Conservation (phyloP, 495 filamentous ascomycete species). For the Haplographium delicatum region DNA sequence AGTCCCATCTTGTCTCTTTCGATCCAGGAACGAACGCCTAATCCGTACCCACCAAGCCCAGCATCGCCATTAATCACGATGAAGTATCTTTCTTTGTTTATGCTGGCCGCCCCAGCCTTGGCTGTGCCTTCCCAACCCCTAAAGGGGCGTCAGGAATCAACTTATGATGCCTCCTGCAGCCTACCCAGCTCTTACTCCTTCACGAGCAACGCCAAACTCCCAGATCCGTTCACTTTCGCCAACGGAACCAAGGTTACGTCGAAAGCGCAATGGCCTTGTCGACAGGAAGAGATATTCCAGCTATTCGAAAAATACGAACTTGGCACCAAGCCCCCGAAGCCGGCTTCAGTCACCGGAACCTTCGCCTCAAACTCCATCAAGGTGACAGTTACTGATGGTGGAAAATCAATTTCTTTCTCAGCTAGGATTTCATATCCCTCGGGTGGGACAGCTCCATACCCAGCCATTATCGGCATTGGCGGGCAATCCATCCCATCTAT, state of each 20-base stretch:
- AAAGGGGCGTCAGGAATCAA: not conserved
- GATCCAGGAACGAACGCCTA: not conserved
- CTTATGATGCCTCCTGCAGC: not conserved
- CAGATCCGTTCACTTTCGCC: constrained; percentile 31
- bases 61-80: not conserved
- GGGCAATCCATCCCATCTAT: constrained; percentile 42
- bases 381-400: constrained; percentile 37
- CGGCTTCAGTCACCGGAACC: constrained; percentile 31
- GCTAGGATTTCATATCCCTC: constrained; percentile 33
- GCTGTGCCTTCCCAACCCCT: not conserved
- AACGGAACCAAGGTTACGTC: constrained; percentile 28
- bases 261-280: constrained; percentile 28
- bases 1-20: not conserved
- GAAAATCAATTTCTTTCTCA: constrained; percentile 44
- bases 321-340: constrained; percentile 30
- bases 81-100: not conserved
- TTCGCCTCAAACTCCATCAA: constrained; percentile 27
- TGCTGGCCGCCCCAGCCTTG: not conserved
- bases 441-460: constrained; percentile 29
- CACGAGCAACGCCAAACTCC: constrained; percentile 21
- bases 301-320: constrained; percentile 33
- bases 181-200: constrained; percentile 3
- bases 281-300: constrained; percentile 27
- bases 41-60: not conserved
- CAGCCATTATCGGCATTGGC: constrained; percentile 45